Evolutionary conservation across 148 eudicot species (phyloP).

Genomic region (Agrostemma githago): DNA sequence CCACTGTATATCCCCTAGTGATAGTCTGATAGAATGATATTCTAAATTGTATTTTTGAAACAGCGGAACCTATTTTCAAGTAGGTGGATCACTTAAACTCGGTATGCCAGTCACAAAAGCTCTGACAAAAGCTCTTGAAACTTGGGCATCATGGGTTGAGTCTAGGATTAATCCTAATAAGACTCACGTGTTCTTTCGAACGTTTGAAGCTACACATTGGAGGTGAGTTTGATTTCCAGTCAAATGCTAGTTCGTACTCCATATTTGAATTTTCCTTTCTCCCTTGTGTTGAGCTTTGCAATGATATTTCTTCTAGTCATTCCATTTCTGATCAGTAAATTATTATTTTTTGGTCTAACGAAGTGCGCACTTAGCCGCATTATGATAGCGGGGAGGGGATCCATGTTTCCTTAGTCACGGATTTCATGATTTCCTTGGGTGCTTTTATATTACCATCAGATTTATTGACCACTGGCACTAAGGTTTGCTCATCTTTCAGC

Average conservation of each 20-base stretch:
- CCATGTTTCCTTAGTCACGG: background rate
- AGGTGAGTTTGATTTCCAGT: constrained; percentile 41
- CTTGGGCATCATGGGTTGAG: constrained; percentile 91
- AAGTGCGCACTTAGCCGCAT: too few relatives aligned
- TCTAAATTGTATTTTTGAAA: constrained; percentile 44
- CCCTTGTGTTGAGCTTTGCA: background rate
- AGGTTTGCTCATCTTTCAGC: constrained; percentile 30
- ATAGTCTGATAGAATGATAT: background rate
- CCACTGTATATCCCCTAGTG: background rate
- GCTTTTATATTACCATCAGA: background rate
- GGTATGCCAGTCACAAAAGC: constrained; percentile 76
- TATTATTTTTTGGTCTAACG: too few relatives aligned
- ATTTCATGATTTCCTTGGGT: background rate
- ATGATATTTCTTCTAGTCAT: background rate
- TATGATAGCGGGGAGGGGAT: too few relatives aligned
- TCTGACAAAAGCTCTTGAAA: constrained; percentile 51
- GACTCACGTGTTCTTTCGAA: constrained; percentile 88
- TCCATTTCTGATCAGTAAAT: background rate
- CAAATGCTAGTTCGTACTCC: background rate
- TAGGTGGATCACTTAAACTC: constrained; percentile 61
- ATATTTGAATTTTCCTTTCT: background rate
- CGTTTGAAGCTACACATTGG: constrained; percentile 89
- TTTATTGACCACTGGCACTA: background rate
- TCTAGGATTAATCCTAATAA: constrained; percentile 54
- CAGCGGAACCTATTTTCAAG: constrained; percentile 93